Evolutionary conservation across 1,284 basidiomycete genomes (phyloP).

Genomic region (Melampsora americana): DNA sequence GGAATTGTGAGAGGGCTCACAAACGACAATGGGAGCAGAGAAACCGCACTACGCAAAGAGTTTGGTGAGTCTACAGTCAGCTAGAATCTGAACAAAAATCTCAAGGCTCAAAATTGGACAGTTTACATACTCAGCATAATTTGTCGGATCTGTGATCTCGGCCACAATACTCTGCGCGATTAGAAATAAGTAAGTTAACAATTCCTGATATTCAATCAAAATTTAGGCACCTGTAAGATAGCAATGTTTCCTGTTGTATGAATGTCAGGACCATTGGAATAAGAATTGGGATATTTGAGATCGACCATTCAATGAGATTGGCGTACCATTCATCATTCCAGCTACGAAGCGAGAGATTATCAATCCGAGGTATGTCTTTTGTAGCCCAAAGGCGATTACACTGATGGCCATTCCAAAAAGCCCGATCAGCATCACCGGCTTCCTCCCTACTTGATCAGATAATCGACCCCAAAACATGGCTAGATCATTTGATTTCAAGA

Average conservation of each 20-base stretch:
- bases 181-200: no score
- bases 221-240: constrained; percentile 26
- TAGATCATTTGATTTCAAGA: constrained; percentile 31
- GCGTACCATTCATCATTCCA: constrained; percentile 42
- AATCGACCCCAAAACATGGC: constrained; percentile 48
- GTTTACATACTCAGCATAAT: constrained; percentile 15
- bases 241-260: constrained; percentile 22
- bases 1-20: no score
- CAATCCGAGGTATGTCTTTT: constrained; percentile 35
- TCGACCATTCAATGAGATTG: no score
- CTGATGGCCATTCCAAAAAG: constrained; percentile 45
- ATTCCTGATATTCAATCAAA: no score
- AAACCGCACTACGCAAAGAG: no score
- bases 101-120: no score
- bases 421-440: constrained; percentile 47
- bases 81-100: no score
- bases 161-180: constrained; percentile 34
- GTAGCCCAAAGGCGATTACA: constrained; percentile 32
- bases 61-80: no score
- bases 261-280: no score
- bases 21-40: no score
- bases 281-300: no score
- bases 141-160: constrained; percentile 30
- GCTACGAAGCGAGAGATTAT: constrained; percentile 28
- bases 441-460: constrained; percentile 35